A percentile compares a stretch with the other conserved stretches of the same genome.
Evolutionary conservation across 2,329 filamentous ascomycete genomes (phyloP).

Genomic region (Xylaria sp.): DNA sequence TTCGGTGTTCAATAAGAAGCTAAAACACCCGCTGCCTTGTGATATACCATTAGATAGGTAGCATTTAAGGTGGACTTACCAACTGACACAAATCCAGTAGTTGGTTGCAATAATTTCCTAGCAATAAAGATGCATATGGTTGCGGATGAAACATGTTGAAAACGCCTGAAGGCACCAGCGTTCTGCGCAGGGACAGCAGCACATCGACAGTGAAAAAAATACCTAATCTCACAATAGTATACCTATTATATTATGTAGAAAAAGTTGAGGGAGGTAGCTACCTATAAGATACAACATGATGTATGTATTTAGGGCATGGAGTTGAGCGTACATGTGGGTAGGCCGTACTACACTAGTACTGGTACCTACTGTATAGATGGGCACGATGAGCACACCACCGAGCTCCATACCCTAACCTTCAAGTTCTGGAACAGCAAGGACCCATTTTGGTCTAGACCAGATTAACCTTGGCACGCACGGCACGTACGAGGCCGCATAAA

Average conservation of each 20-base stretch:
- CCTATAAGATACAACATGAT: not conserved
- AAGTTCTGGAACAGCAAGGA: constrained; percentile 16
- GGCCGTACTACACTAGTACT: no score
- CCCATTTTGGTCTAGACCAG: constrained; percentile 33
- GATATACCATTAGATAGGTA: not conserved
- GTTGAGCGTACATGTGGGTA: no score
- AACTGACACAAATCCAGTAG: not conserved
- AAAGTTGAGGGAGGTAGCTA: not conserved
- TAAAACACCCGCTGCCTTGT: not conserved
- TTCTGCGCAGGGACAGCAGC: not conserved
- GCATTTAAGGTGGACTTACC: not conserved
- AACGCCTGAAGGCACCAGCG: not conserved
- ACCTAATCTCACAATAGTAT: no score
- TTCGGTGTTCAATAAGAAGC: constrained; percentile 22
- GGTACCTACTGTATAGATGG: no score
- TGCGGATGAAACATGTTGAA: not conserved
- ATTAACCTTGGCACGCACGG: constrained; percentile 23
- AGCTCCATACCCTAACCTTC: not conserved
- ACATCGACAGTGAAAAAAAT: not conserved
- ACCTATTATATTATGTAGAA: no score
- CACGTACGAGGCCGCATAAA: constrained; percentile 22
- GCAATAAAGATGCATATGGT: not conserved
- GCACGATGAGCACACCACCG: not conserved
- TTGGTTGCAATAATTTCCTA: not conserved
- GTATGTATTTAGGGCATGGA: no score